Percentiles rank a stretch among this genome's conserved stretches.
These are phyloP conservation scores for Gaertneriomyces sp. DNA, from an alignment of 192 early-diverging fungal genomes.

Conservation along the genomic window DNA sequence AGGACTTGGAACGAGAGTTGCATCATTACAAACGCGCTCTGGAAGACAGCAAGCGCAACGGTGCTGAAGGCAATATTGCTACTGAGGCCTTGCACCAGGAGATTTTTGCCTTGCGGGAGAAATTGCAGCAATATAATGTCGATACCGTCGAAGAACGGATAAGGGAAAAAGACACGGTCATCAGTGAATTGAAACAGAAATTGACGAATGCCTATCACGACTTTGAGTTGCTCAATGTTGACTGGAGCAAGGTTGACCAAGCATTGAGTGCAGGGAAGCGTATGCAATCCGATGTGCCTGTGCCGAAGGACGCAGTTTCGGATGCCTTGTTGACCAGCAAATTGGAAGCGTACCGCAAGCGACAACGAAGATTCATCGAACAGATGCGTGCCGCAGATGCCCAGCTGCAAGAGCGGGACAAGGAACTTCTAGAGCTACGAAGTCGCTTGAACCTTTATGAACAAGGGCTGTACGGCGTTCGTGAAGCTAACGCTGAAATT, in stretches of 20 bases:
- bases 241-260: constrained; percentile 51
- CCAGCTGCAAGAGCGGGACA: constrained; percentile 44
- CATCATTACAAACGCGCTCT: constrained; percentile 11
- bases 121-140: constrained; percentile 28
- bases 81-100: constrained; percentile 35
- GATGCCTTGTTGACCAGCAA: constrained; percentile 38
- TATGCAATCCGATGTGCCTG: constrained; percentile 2
- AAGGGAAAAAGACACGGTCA: constrained; percentile 43
- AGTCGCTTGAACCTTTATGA: constrained; percentile 43
- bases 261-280: constrained; percentile 13
- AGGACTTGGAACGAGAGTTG: constrained; percentile 27
- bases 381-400: constrained; percentile 29
- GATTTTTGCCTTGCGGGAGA: constrained; percentile 26
- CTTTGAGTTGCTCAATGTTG: constrained; percentile 51
- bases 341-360: constrained; percentile 28
- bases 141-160: constrained; percentile 35
- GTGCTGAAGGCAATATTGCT: constrained; percentile 17
- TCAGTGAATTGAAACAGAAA: constrained; percentile 34
- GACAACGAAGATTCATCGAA: constrained; percentile 23
- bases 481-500: constrained; percentile 47
- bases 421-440: constrained; percentile 37
- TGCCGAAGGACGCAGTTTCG: not conserved
- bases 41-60: constrained; percentile 25
- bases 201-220: constrained; percentile 43
- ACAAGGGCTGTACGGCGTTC: constrained; percentile 42